phyloP scores from a whole-genome alignment of 2,329 filamentous ascomycete genomes.

The Aspergillus flavus region DNA sequence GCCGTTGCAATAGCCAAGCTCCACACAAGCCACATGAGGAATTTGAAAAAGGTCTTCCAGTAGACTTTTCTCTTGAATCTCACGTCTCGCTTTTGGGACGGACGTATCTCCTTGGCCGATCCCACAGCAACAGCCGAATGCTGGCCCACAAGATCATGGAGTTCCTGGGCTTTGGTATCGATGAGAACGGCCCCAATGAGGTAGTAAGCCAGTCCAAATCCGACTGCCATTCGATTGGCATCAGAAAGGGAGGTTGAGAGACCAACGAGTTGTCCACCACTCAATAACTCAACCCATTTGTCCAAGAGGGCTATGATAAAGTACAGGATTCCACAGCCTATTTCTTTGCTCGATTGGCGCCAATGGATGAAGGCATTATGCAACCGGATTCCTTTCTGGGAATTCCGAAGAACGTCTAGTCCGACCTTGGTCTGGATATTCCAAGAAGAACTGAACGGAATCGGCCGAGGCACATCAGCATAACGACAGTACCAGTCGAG shows the following conservation, averaged over 20 bases:
- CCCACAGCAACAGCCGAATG: slow-evolving; percentile 45
- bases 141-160: slow-evolving; percentile 50
- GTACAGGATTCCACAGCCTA: slow-evolving; percentile 57
- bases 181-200: slow-evolving; percentile 59
- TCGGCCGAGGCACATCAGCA: slow-evolving; percentile 51
- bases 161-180: slow-evolving; percentile 57
- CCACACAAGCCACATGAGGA: slow-evolving; percentile 57
- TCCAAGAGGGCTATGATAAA: slow-evolving; percentile 59
- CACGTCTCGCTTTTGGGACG: slow-evolving; percentile 49
- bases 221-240: slow-evolving; percentile 50
- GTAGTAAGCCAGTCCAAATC: slow-evolving; percentile 61
- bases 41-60: slow-evolving; percentile 53
- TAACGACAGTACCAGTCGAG: slow-evolving; percentile 57
- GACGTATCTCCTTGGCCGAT: slow-evolving; percentile 46
- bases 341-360: slow-evolving; percentile 59
- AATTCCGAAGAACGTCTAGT: slow-evolving; percentile 54
- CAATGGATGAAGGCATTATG: slow-evolving; percentile 62
- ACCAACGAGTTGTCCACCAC: slow-evolving; percentile 47
- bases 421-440: slow-evolving; percentile 61
- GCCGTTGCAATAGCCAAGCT: slow-evolving; percentile 53
- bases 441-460: slow-evolving; percentile 60
- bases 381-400: slow-evolving; percentile 57
- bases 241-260: slow-evolving; percentile 39
- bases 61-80: slow-evolving; percentile 53
- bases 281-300: slow-evolving; percentile 56